Base-by-base conservation (phyloP, 129 eudicot genomes). In the Flaveria trinervia region DNA sequence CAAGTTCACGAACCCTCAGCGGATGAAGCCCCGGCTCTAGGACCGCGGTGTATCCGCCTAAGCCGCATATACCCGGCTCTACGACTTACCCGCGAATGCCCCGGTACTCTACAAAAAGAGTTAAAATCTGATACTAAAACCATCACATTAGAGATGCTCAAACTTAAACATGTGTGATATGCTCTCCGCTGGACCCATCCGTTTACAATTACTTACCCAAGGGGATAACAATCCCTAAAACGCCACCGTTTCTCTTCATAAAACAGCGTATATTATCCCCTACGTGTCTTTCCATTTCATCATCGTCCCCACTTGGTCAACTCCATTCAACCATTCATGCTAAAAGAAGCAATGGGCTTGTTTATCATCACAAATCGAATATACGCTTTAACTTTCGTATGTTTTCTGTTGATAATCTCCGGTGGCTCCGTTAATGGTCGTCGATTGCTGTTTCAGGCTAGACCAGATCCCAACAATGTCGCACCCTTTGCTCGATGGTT, bases 401-500 rank as follows among this genome's bases (percentile, higher is more conserved):
- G 61, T 20, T 28, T 78, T 17, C 18, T 82, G 69, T 57, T 83
- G 45, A 78, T 77, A n/a, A 22, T 72, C 15, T 85, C 83, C 15
- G 85, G 81, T 49, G 85, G 83, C 8, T 73, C 90, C 33, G 87
- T 86, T 7, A 66, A 74, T 14, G 89, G 85, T 50, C 85, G 92
- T 10, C 85, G 78, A 22, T 72, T 88, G 76, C 41, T 73, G 68
- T 72, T 85, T 51, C 76, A 69, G 61, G 50, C 66, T 59, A 83
- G 92, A 57, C 98, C 98, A 7, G 56, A 49, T 23, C 92, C 84
- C 46, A 70, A 72, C 39, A 83, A 85, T 65, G 84, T 84, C 22
- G 95, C 92, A 64, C 66, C 87, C 22, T 93, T 88, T 69, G 98
- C 98, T 80, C 90, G 98, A 51, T 93, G 98, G 98, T 52, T 93